phyloP scores from a whole-genome alignment of 2,329 filamentous ascomycete species.

The Pseudogymnoascus sp. region DNA sequence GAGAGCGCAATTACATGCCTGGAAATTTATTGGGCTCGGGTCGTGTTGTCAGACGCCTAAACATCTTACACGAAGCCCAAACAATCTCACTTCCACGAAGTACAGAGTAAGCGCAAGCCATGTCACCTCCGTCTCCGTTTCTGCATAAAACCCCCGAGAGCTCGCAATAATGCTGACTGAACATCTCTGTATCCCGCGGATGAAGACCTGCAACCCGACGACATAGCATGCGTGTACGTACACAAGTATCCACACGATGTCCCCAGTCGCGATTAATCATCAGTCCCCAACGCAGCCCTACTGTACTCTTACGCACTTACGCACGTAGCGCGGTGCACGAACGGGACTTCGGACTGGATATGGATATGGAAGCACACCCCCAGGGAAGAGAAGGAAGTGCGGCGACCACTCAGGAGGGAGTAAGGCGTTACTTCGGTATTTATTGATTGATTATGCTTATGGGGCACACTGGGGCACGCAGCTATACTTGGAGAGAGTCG shows the following conservation, averaged over 20 bases:
- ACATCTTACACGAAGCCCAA: background rate
- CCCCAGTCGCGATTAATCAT: background rate
- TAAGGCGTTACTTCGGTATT: background rate
- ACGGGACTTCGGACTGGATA: background rate
- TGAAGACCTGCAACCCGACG: background rate
- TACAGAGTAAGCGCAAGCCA: background rate
- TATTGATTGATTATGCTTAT: background rate
- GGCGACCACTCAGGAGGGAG: background rate
- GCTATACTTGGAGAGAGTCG: background rate
- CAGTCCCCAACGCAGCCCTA: conserved; percentile 3
- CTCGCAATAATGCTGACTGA: background rate
- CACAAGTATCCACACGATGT: background rate
- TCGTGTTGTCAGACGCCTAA: background rate
- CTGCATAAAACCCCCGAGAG: background rate
- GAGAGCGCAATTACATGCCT: background rate
- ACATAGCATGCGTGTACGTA: background rate
- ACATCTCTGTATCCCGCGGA: background rate
- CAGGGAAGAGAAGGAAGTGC: background rate
- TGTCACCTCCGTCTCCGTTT: background rate
- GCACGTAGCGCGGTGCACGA: background rate
- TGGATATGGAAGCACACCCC: background rate
- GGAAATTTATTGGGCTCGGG: background rate
- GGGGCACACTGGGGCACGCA: background rate
- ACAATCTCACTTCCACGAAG: background rate
- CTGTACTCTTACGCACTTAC: background rate